Evolutionary conservation across 2,329 filamentous ascomycete genomes (phyloP).

Genomic region (Metarhizium humberi): DNA sequence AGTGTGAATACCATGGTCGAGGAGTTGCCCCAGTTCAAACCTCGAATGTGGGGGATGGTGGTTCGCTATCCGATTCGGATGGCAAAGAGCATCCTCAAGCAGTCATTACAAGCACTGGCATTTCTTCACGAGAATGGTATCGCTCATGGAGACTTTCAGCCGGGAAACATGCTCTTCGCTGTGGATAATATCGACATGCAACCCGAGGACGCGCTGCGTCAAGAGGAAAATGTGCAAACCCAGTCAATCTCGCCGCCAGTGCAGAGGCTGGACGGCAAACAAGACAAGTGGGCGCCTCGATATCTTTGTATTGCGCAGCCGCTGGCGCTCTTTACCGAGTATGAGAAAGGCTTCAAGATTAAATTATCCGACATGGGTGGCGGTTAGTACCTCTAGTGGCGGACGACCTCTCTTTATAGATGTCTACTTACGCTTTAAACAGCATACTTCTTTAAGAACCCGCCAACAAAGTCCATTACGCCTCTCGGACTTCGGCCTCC

Average conservation of each 20-base stretch:
- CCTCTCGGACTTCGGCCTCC: slow-evolving; percentile 18
- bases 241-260: slow-evolving; percentile 16
- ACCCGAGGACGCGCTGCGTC: slow-evolving; percentile 14
- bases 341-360: slow-evolving; percentile 16
- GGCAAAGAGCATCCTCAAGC: slow-evolving; percentile 30
- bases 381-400: slow-evolving; percentile 13
- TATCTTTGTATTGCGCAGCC: slow-evolving; percentile 21
- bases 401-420: neutral
- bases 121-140: slow-evolving; percentile 28
- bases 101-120: slow-evolving; percentile 25
- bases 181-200: slow-evolving; percentile 17
- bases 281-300: slow-evolving; percentile 18
- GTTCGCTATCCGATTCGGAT: slow-evolving; percentile 29
- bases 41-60: slow-evolving; percentile 12
- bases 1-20: slow-evolving; percentile 28
- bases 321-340: slow-evolving; percentile 12
- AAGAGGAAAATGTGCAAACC: slow-evolving; percentile 13
- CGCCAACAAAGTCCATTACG: slow-evolving; percentile 12
- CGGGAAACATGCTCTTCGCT: slow-evolving; percentile 27
- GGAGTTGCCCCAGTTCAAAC: slow-evolving; percentile 21
- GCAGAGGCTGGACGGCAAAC: slow-evolving; percentile 20
- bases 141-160: slow-evolving; percentile 30
- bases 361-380: slow-evolving; percentile 22
- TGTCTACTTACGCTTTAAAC: neutral
- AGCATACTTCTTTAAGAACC: slow-evolving; percentile 18